Conservation (phyloP, 768 basidiomycete species). For the Hemileccinum rubropunctum region DNA sequence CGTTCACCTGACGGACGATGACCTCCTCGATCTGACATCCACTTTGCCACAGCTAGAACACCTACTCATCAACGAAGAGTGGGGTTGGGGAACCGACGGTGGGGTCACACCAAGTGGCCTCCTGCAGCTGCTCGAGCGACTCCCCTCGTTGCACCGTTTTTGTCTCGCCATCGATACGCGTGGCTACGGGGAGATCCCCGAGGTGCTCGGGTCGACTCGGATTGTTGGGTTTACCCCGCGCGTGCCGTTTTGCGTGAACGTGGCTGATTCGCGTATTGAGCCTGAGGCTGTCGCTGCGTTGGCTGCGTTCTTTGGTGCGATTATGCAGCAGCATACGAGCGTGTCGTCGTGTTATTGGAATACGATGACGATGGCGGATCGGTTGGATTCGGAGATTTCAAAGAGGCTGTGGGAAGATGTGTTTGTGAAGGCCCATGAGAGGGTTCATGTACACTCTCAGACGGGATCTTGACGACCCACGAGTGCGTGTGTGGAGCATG, state of each 20-base stretch:
- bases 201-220: not conserved
- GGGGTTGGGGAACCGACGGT: slow-evolving; percentile 15
- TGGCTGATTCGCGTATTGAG: slow-evolving; percentile 16
- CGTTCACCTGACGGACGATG: slow-evolving; percentile 9
- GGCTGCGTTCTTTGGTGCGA: slow-evolving; percentile 15
- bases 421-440: slow-evolving; percentile 13
- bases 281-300: slow-evolving; percentile 15
- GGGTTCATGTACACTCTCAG: not conserved
- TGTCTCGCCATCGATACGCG: slow-evolving; percentile 13
- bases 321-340: slow-evolving; percentile 6
- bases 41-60: slow-evolving; percentile 17
- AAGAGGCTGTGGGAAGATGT: slow-evolving; percentile 19
- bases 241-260: slow-evolving; percentile 9
- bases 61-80: slow-evolving; percentile 18
- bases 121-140: slow-evolving; percentile 10
- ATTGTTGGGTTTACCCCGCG: not conserved
- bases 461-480: no score
- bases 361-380: slow-evolving; percentile 7
- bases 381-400: slow-evolving; percentile 12
- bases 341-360: slow-evolving; percentile 8
- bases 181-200: not conserved
- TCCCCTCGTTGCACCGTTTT: not conserved
- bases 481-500: no score
- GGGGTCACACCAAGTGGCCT: slow-evolving; percentile 21
- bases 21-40: slow-evolving; percentile 13